Conservation (phyloP, 2,329 filamentous ascomycete species). For the Cercospora canescens region DNA sequence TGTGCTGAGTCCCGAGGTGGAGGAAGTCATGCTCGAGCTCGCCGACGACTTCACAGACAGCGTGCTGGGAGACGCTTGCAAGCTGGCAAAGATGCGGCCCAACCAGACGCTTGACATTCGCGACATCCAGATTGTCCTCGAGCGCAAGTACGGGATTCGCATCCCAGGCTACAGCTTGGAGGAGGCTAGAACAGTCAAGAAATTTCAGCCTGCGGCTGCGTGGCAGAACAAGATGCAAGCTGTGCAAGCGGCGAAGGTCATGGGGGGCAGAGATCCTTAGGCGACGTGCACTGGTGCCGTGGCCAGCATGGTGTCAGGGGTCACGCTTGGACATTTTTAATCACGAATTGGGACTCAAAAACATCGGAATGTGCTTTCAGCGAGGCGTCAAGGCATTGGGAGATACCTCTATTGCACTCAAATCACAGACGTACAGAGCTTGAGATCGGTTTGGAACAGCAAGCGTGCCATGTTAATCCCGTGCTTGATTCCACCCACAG, state of each 20-base stretch:
- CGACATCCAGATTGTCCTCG: constrained; percentile 56
- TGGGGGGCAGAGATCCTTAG: constrained; percentile 40
- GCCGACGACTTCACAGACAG: constrained; percentile 95
- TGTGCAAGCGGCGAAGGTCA: constrained; percentile 86
- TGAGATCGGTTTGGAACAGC: not conserved
- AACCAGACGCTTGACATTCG: constrained; percentile 83
- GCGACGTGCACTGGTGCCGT: not conserved
- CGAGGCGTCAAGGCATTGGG: constrained; percentile 7
- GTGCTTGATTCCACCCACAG: too few relatives aligned
- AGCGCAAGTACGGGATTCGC: constrained; percentile 71
- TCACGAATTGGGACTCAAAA: not conserved
- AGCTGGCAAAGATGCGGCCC: constrained; percentile 88
- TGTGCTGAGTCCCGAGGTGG: constrained; percentile 83
- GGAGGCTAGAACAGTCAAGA: constrained; percentile 89
- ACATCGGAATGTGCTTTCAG: not conserved
- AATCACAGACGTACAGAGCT: not conserved
- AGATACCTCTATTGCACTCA: not conserved
- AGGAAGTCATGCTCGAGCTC: constrained; percentile 89
- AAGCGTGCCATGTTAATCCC: too few relatives aligned
- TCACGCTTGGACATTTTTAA: not conserved
- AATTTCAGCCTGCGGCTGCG: constrained; percentile 80
- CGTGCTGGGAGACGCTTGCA: constrained; percentile 82
- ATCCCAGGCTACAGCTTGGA: constrained; percentile 94
- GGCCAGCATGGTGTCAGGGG: not conserved
- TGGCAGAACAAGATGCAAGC: constrained; percentile 99